These are phyloP conservation scores for Parachlorella kessleri DNA, from an alignment of 139 green algal genomes.

Conservation along the genomic window DNA sequence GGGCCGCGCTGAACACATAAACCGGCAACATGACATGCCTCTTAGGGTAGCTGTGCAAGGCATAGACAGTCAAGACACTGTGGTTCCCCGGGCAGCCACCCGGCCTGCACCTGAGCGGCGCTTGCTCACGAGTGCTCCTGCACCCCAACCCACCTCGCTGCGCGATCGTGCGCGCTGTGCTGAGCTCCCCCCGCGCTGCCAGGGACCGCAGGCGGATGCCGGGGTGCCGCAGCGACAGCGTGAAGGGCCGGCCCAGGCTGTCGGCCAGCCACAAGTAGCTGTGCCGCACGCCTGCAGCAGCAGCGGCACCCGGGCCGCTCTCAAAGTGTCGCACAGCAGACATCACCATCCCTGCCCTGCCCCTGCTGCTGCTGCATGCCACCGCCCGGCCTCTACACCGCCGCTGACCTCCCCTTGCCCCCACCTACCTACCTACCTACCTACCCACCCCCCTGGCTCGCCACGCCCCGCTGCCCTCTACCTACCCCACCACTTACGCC, in stretches of 20 bases:
- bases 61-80: too few relatives aligned
- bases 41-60: background rate
- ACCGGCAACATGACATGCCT: background rate
- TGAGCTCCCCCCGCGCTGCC: constrained; percentile 44
- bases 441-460: too few relatives aligned
- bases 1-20: background rate
- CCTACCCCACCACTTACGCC: too few relatives aligned
- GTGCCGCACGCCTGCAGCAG: constrained; percentile 33
- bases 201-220: constrained; percentile 49
- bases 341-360: too few relatives aligned
- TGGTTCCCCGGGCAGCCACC: too few relatives aligned
- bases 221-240: constrained; percentile 51
- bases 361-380: background rate
- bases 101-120: too few relatives aligned
- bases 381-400: background rate
- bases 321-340: too few relatives aligned
- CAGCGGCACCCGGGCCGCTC: too few relatives aligned
- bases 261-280: constrained; percentile 46
- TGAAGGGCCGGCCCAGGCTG: constrained; percentile 46
- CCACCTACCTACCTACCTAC: too few relatives aligned
- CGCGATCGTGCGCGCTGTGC: constrained; percentile 35
- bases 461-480: too few relatives aligned
- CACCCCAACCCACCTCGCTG: constrained; percentile 34
- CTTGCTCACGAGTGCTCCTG: too few relatives aligned
- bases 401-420: too few relatives aligned